Conservation (phyloP, 1,284 basidiomycete genomes). For the Clitocybe nebularis region DNA sequence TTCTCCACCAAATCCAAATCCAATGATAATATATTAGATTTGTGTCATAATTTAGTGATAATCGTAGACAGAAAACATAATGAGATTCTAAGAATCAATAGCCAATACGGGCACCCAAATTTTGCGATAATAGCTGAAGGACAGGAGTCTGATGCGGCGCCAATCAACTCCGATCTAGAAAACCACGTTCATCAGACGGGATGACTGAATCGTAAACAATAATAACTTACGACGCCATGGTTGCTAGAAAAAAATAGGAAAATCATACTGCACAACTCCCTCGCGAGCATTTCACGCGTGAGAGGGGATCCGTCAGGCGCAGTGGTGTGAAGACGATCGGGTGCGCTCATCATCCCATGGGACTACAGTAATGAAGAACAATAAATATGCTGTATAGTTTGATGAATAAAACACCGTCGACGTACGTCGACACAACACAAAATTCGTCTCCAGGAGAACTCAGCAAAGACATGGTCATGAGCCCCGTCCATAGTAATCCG, state of each 20-base stretch:
- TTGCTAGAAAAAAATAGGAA: slow-evolving; percentile 1
- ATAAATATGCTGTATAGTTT: too few relatives aligned
- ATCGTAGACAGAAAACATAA: too few relatives aligned
- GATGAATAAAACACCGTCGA: too few relatives aligned
- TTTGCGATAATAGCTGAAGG: slow-evolving; percentile 24
- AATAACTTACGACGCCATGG: slow-evolving; percentile 3
- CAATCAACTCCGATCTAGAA: slow-evolving; percentile 15
- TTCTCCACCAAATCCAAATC: too few relatives aligned
- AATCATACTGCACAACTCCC: slow-evolving; percentile 6
- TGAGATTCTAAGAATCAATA: slow-evolving; percentile 15
- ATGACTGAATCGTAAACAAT: not conserved
- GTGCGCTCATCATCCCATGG: slow-evolving; percentile 17
- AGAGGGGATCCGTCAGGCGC: slow-evolving; percentile 8
- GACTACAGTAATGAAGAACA: slow-evolving; percentile 16
- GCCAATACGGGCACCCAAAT: slow-evolving; percentile 28
- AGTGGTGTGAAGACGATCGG: slow-evolving; percentile 7
- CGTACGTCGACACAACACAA: slow-evolving; percentile 24
- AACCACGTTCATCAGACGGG: too few relatives aligned
- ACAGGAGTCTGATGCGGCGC: slow-evolving; percentile 22
- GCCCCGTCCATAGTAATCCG: slow-evolving; percentile 19
- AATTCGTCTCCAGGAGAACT: slow-evolving; percentile 21
- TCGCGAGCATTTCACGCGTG: slow-evolving; percentile 21
- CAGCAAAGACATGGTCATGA: slow-evolving; percentile 19
- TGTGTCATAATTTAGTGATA: too few relatives aligned
- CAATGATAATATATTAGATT: too few relatives aligned